phyloP scores from a whole-genome alignment of 164 flowering plant genomes.

The Vitis rotundifolia region DNA sequence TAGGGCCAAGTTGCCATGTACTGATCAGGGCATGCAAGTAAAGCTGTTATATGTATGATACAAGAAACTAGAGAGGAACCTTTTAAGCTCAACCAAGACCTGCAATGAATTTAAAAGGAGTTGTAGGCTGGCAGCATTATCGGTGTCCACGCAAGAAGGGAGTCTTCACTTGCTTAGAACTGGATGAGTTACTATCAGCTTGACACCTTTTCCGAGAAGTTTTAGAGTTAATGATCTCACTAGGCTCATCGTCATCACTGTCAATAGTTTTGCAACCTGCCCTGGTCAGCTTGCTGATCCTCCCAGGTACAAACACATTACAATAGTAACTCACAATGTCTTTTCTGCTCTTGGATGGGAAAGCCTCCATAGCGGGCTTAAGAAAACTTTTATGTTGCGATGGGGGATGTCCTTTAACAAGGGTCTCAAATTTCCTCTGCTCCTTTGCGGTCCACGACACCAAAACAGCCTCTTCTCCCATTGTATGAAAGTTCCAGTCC shows the following conservation, averaged over 20 bases:
- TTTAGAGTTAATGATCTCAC: neutral
- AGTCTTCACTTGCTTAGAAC: neutral
- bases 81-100: too few relatives aligned
- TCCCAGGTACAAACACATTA: slow-evolving; percentile 33
- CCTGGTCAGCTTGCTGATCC: slow-evolving; percentile 26
- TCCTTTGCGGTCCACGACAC: slow-evolving; percentile 31
- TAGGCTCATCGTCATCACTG: slow-evolving; percentile 32
- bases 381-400: slow-evolving; percentile 23
- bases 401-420: slow-evolving; percentile 22
- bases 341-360: slow-evolving; percentile 21
- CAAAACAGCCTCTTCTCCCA: slow-evolving; percentile 39
- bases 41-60: too few relatives aligned
- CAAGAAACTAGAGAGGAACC: too few relatives aligned
- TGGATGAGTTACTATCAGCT: neutral
- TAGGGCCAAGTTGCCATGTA: too few relatives aligned
- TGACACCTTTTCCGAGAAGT: slow-evolving; percentile 10
- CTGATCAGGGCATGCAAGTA: too few relatives aligned
- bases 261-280: slow-evolving; percentile 15
- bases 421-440: slow-evolving; percentile 22
- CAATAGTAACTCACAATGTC: slow-evolving; percentile 36
- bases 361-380: slow-evolving; percentile 23
- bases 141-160: neutral
- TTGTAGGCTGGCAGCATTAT: neutral
- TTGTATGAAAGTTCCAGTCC: slow-evolving; percentile 37
- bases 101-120: too few relatives aligned